Base-by-base conservation (phyloP, 768 basidiomycete genomes). In the Russula dissimulans region DNA sequence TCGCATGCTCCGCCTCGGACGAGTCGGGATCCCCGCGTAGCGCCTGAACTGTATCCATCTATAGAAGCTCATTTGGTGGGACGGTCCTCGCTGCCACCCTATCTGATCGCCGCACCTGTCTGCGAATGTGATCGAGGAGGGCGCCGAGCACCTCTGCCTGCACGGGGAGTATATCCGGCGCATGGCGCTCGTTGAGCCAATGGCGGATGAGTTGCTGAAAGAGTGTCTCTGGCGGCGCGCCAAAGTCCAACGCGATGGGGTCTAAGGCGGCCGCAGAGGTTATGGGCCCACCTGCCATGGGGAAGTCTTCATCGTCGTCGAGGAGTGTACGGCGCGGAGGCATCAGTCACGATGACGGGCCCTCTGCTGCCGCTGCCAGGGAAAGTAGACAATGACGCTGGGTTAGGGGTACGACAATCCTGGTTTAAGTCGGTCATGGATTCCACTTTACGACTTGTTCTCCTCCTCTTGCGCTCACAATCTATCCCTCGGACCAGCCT, bases 1-100 rank as follows among this genome's bases (percentile, higher is more conserved):
- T 79, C 61, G 94, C 89, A 67, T 97, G 93, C 64, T 97, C 94
- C 62, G 95, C 92, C 67, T 95, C 92, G 1, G 87, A 91, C 3
- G 90, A 86, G 41, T 83, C 81, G 0, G 91, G 88, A 70, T 95
- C 91, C 29, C 83, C 82, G 4, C 89, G 80, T 34, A 97, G 73
- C 50, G 81, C 75, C 69, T 82, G 91, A 39, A 90, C 91, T 58
- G 82, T 83, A 64, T 89, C 85, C 60, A 86, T 85, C 92, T 95
- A 67, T 56, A 29, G 18, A 39, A 8, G 31, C 17, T 29, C 41
- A 8, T 43, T 42, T n/a, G 22, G 22, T 1, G 22, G 22, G 22
- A 43, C 41, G 17, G 38, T 8, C 22, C 22, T 5, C 46, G 15
- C 29, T 31, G 45, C 26, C 29, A 14, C 26, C 45, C 34, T 5